Base-by-base conservation (phyloP, 1,284 basidiomycete species). In the Acaromyces ingoldii region DNA sequence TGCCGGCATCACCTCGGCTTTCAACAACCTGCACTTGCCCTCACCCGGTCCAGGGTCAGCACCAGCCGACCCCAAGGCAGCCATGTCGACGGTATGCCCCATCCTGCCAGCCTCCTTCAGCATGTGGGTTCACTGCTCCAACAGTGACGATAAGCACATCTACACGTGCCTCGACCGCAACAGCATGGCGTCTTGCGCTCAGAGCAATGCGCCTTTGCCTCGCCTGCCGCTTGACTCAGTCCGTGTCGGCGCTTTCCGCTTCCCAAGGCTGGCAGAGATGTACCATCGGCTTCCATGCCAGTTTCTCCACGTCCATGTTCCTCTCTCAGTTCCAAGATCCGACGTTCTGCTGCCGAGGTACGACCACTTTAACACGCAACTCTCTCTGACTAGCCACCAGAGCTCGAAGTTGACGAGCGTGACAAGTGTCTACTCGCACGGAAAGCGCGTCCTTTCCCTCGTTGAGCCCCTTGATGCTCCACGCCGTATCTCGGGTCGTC, bases 261-360 rank as follows among this genome's bases (percentile, higher is more conserved):
- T 76, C 63, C 70, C 74, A 6, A 58, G 56, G 28, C 67, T 78
- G 24, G 61, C 62, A 3, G 67, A 62, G 42, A 76, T 78, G 75
- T 63, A 69, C 55, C 62, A 74, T 25, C 63, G 58, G 42, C 64
- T 76, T 42, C 70, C 71, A 5, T 78, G 76, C 53, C 77, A 76
- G 49, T 77, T 77, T 66, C 64, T 78, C 11, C 75, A 78, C 58
- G 62, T 76, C 46, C 67, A 75, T 22, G 70, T 77, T 22, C 69
- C 74, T 21, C 60, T 77, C 29, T 63, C 68, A 22, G 52, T 77
- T n/a, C 76, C 76, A 19, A 65, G 69, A 24, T 56, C 61, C 52
- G 63, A 71, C 25, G 60, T 62, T 34, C 49, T 63, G 51, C 59
- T 67, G 47, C 63, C 67, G 1, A 50, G 55, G 25, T 74, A 61